Evolutionary conservation across 78 protist genomes (phyloP), one percentile per base, ranked within the genome.

Genomic region (Dictyostelium intermedium): DNA sequence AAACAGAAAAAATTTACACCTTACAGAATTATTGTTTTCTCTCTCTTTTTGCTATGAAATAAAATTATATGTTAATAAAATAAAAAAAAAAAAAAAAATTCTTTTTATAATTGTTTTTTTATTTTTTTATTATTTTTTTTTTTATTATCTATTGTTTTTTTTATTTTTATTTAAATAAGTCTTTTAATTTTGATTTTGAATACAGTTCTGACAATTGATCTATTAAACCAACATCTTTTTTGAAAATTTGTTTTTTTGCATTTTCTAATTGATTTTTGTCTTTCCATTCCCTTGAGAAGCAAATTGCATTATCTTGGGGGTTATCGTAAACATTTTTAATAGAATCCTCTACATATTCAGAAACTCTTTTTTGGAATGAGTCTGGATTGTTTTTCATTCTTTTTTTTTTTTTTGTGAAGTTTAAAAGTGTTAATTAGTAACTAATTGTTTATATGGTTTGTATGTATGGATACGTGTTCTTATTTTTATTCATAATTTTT

Each of bases 271-370:
- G 39, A 27, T 77, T n/a, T 45, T 77, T 87, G 23, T 77, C 79
- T 87, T 77, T 50, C 84, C 84, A 77, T 14, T 87, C 81, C 20
- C 50, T 37, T 53, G 93, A 13, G n/a, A 87, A 87, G 1, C 34
- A 53, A 61, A 87, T 87, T 16, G 93, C 34, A 25, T 84, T 43
- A 14, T 39, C 30, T 45, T 77, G 82, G 30, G 84, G 80, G 35
- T 87, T 87, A 25, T 87, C 80, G 79, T 87, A 87, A 63, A 87
- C 85, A 35, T 87, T 87, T 30, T 77, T 50, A 25, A 87, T 79
- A n/a, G 93, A 87, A 78, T 78, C 34, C 63, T 78, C 45, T 1
- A 87, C 85, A 78, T 78, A 39, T 41, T 87, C 79, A 23, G 93
- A 87, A 60, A 87, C 93, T 45, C 56, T 87, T 87, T 82, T 87